phyloP scores from a whole-genome alignment of 2,329 filamentous ascomycete genomes.

The Aureobasidium sp. region DNA sequence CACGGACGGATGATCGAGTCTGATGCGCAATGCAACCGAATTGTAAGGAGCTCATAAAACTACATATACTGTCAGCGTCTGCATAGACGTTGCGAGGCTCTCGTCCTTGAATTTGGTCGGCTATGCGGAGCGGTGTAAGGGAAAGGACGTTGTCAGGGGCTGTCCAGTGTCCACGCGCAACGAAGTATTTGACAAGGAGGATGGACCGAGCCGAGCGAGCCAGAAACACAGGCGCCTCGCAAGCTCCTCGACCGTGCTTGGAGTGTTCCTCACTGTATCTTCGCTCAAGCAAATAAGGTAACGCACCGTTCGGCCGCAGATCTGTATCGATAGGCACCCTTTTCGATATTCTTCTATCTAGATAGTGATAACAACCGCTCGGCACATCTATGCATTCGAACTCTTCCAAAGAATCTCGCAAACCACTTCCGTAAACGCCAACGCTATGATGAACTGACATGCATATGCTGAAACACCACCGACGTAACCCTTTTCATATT shows the following conservation, averaged over 20 bases:
- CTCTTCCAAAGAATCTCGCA: background rate
- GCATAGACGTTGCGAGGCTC: constrained; percentile 1
- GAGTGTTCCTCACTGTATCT: background rate
- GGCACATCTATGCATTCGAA: constrained; percentile 1
- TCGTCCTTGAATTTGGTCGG: background rate
- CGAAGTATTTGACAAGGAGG: background rate
- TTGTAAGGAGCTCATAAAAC: constrained; percentile 1
- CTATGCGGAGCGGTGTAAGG: background rate
- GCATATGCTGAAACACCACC: constrained; percentile 12
- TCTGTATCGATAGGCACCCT: background rate
- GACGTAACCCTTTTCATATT: constrained; percentile 6
- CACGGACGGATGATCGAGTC: background rate
- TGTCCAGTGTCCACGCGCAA: background rate
- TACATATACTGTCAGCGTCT: background rate
- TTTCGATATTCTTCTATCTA: background rate
- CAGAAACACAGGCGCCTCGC: background rate
- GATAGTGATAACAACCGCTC: constrained; percentile 6
- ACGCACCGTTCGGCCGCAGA: background rate
- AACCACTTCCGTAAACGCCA: constrained; percentile 1
- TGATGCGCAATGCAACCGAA: background rate
- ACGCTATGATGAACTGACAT: constrained; percentile 10
- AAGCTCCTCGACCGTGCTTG: background rate
- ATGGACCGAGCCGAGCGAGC: background rate
- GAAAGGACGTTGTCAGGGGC: constrained; percentile 4
- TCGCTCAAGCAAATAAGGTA: background rate